Evolutionary conservation across 345 rosid species (phyloP), one percentile per base, ranked within the genome.

Genomic region (Chamaenerion angustifolium): DNA sequence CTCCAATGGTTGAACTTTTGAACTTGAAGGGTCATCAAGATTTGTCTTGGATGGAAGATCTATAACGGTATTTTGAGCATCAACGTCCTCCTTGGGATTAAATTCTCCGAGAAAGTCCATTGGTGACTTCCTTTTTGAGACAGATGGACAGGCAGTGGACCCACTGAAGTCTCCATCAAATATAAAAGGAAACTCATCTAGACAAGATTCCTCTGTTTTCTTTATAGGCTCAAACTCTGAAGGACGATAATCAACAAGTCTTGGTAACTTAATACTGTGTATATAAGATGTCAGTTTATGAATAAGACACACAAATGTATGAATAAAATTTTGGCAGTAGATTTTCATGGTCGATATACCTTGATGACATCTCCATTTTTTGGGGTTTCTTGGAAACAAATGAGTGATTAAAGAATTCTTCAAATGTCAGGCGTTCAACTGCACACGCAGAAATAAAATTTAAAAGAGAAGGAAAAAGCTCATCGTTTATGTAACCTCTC

Each of bases 391-490:
- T 71, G 42, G 70, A 76, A 64, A 92, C 76, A 58, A 82, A 92
- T 45, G 93, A 79, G 59, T 92, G 96, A 59, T 87, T 82, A 64
- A 92, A 92, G 63, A 87, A 87, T 75, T 92, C 98, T 58, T 92
- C 88, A 71, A 83, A 92, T 55, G 98, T 92, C 54, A 87, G 64
- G 12, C 98, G 76, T 59, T 87, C 96, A 80, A 92, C 98, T 92
- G 82, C 12, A 66, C 55, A 71, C 49, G 58, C 42, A 60, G 59
- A 56, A 50, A 59, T 49, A 16, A 42, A 46, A 44, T 42, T 2
- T n/a, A n/a, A n/a, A n/a, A n/a, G n/a, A 10, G 9, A 49, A 12
- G 6, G n/a, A n/a, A 13, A 23, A 23, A 23, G 3, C 5, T 23
- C 27, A 23, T 23, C 27, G 2, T 23, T 23, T 23, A 23, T 5